Conservation (phyloP, 1,139 yeast genomes). For the Suhomyces terraborum region DNA sequence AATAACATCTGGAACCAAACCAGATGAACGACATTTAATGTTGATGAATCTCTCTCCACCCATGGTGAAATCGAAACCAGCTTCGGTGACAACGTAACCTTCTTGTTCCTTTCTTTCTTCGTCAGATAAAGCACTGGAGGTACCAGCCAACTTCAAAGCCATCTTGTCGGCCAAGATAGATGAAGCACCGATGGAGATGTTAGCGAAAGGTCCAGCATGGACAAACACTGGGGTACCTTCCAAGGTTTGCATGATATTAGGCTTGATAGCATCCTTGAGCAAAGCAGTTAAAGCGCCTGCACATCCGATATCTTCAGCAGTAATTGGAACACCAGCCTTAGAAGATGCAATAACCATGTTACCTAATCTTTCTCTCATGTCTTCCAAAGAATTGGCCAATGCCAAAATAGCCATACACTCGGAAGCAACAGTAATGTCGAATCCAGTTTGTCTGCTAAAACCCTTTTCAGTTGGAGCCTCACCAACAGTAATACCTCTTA, state of each 20-base stretch:
- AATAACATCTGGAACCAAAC: constrained; percentile 86
- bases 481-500: constrained; percentile 74
- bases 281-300: constrained; percentile 82
- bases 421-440: constrained; percentile 81
- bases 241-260: constrained; percentile 80
- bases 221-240: constrained; percentile 86
- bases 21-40: constrained; percentile 94
- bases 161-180: constrained; percentile 77
- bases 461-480: constrained; percentile 86
- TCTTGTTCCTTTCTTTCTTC: constrained; percentile 61
- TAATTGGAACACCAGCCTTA: constrained; percentile 61
- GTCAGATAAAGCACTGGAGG: constrained; percentile 42
- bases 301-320: constrained; percentile 77
- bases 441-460: constrained; percentile 69
- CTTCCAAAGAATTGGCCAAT: constrained; percentile 62
- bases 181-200: constrained; percentile 82
- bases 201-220: constrained; percentile 87
- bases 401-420: constrained; percentile 84
- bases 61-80: constrained; percentile 99
- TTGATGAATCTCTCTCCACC: constrained; percentile 98
- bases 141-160: constrained; percentile 80
- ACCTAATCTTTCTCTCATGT: constrained; percentile 71
- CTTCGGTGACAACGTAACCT: constrained; percentile 95
- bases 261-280: constrained; percentile 78
- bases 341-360: constrained; percentile 67